Percentiles rank a stretch among this genome's conserved stretches.
Conservation (phyloP, 1,284 basidiomycete genomes). For the Ustilago sp. region DNA sequence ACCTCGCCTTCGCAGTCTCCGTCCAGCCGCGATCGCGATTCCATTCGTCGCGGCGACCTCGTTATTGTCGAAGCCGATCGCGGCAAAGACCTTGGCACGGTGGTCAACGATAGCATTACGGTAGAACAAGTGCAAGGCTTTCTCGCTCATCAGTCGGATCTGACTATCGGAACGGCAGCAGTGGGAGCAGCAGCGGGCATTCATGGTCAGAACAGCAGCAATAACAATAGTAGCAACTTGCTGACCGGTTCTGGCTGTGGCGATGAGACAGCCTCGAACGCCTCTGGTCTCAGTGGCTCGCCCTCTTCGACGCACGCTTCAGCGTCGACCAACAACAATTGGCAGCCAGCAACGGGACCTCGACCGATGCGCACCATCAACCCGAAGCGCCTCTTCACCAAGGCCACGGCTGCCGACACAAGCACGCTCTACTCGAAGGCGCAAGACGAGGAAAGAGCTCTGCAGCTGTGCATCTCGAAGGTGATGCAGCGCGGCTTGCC, state of each 20-base stretch:
- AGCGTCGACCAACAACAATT: not conserved
- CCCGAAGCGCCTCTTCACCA: conserved; percentile 96
- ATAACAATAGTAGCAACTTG: not conserved
- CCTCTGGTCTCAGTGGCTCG: conserved; percentile 27
- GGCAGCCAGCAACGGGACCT: conserved; percentile 5
- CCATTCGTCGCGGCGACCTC: conserved; percentile 82
- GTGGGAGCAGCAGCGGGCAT: conserved; percentile 20
- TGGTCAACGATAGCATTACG: conserved; percentile 73
- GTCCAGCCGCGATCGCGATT: conserved; percentile 14
- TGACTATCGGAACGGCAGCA: conserved; percentile 36
- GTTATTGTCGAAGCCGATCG: conserved; percentile 98
- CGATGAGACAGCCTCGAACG: conserved; percentile 28
- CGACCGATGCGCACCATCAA: conserved; percentile 69
- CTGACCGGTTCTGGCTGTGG: conserved; percentile 2
- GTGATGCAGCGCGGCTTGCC: conserved; percentile 80
- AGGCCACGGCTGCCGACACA: conserved; percentile 83
- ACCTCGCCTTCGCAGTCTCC: conserved; percentile 32
- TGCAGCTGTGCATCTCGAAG: conserved; percentile 89
- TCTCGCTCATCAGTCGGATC: conserved; percentile 60
- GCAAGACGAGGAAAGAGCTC: conserved; percentile 90
- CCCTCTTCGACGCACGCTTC: conserved; percentile 17
- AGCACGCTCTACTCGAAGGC: conserved; percentile 69
- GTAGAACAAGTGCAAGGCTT: conserved; percentile 82
- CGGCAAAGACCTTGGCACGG: conserved; percentile 90
- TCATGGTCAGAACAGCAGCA: conserved; percentile 8